phyloP scores from a whole-genome alignment of 768 basidiomycete species.

The Collybiopsis confluens region DNA sequence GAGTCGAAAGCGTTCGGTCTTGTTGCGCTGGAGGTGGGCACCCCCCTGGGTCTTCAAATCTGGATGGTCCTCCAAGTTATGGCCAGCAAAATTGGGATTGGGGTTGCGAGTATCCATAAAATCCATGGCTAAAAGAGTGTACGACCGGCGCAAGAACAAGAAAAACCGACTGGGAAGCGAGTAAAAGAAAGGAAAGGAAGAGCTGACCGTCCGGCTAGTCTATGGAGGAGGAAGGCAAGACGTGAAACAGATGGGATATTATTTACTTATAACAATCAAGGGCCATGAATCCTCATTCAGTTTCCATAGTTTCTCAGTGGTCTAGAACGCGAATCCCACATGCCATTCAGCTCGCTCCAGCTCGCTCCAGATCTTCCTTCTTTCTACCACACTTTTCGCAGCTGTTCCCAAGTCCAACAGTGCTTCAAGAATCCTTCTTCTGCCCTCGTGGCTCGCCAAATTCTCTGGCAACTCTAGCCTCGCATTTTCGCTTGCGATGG shows the following conservation, averaged over 20 bases:
- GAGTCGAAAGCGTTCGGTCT: slow-evolving; percentile 74
- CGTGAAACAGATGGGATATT: slow-evolving; percentile 1
- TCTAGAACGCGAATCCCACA: not conserved
- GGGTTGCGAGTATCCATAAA: slow-evolving; percentile 34
- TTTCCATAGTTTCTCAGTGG: slow-evolving; percentile 8
- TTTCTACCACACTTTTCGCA: too few relatives aligned
- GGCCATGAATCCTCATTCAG: not conserved
- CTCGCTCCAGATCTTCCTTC: too few relatives aligned
- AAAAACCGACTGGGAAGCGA: slow-evolving; percentile 19
- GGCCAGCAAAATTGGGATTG: slow-evolving; percentile 69
- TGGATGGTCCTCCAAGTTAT: slow-evolving; percentile 50
- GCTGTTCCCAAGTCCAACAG: too few relatives aligned
- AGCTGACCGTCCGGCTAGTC: slow-evolving; percentile 45
- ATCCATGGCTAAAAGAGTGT: slow-evolving; percentile 20
- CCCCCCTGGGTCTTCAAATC: slow-evolving; percentile 29
- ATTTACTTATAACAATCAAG: not conserved
- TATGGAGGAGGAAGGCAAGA: slow-evolving; percentile 19
- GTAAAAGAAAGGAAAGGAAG: slow-evolving; percentile 25
- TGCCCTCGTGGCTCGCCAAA: too few relatives aligned
- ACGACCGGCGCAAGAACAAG: slow-evolving; percentile 36
- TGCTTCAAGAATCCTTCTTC: too few relatives aligned
- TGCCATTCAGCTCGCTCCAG: not conserved
- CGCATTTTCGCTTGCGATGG: too few relatives aligned
- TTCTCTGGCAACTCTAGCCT: too few relatives aligned
- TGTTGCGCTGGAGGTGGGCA: slow-evolving; percentile 75